phyloP scores from a whole-genome alignment of 805 yeast species.

The Dipodascus geniculatus region DNA sequence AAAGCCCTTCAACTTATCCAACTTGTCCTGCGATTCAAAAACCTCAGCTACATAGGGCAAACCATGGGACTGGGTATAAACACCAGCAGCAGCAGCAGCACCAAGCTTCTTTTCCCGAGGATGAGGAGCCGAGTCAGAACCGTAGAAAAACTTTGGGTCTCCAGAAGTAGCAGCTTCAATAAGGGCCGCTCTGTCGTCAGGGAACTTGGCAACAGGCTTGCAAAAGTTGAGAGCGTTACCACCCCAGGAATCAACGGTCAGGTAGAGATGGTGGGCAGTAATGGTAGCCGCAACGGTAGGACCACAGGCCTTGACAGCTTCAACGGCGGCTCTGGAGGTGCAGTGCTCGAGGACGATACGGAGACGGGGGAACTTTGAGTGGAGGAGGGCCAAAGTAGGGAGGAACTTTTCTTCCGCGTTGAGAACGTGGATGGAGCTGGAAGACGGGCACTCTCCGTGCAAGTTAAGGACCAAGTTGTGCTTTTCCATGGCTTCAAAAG shows the following conservation, averaged over 20 bases:
- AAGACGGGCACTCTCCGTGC: slow-evolving; percentile 91
- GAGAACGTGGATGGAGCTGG: slow-evolving; percentile 69
- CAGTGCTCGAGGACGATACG: slow-evolving; percentile 90
- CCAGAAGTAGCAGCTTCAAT: slow-evolving; percentile 86
- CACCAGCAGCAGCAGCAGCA: slow-evolving; percentile 85
- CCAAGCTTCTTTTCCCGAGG: slow-evolving; percentile 68
- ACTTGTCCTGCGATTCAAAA: slow-evolving; percentile 53
- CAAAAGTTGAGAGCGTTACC: slow-evolving; percentile 92
- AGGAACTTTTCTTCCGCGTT: slow-evolving; percentile 90
- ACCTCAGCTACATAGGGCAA: slow-evolving; percentile 77
- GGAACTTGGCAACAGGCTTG: slow-evolving; percentile 95
- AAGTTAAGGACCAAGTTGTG: slow-evolving; percentile 69
- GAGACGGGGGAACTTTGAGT: slow-evolving; percentile 71
- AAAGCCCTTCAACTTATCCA: slow-evolving; percentile 60
- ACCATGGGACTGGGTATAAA: slow-evolving; percentile 78
- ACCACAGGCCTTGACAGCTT: slow-evolving; percentile 60
- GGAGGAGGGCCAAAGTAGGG: slow-evolving; percentile 76
- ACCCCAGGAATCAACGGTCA: slow-evolving; percentile 93
- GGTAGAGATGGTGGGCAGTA: slow-evolving; percentile 86
- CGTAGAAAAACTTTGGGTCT: slow-evolving; percentile 85
- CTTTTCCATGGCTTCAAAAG: slow-evolving; percentile 79
- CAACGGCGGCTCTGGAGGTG: slow-evolving; percentile 81
- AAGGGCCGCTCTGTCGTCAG: slow-evolving; percentile 69
- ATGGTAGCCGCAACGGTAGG: slow-evolving; percentile 80
- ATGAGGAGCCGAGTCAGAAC: slow-evolving; percentile 98